Evolutionary conservation across 345 rosid genomes (phyloP), one percentile per base, ranked within the genome.

Genomic region (Melaleuca quinquenervia): DNA sequence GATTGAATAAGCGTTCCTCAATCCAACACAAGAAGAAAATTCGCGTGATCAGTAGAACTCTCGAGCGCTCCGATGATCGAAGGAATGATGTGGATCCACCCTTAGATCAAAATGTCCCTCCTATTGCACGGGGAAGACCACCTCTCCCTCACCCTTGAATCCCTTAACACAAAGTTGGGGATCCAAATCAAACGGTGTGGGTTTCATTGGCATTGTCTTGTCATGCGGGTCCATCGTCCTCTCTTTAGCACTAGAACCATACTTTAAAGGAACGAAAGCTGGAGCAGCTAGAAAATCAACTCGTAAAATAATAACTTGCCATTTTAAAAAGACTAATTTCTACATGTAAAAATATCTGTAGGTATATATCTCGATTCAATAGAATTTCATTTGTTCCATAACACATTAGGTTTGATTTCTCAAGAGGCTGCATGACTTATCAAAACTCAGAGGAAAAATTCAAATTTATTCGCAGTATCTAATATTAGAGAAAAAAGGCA

Each of bases 321-420:
- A 58, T n/a, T 58, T 58, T 6, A 11, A n/a, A 8, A 41, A 41
- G 4, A 41, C 41, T 41, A 4, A 41, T 41, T 41, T 41, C 41
- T 41, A 3, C 41, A 41, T 41, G 41, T 41, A 41, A 41, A 41
- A 41, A 41, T 41, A 41, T 41, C 2, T 4, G 41, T 41, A 41
- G 41, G 41, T 41, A 41, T 41, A 41, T 41, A 58, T 8, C 21
- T n/a, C 4, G n/a, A 26, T 56, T 56, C 1, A n/a, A 70, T 32
- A 29, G 6, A 29, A 62, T 29, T 29, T 32, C 3, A 0, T 32
- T 64, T 8, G n/a, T n/a, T 36, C 4, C 48, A 18, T 0, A 11
- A 70, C 3, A 0, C 3, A 1, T 64, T 64, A 8, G 36, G 48
- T 36, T 1, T 36, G 78, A 70, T 36, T 70, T 70, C 48, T 36